Conservation (phyloP, 805 yeast genomes). For the Kregervanrija delftensis region DNA sequence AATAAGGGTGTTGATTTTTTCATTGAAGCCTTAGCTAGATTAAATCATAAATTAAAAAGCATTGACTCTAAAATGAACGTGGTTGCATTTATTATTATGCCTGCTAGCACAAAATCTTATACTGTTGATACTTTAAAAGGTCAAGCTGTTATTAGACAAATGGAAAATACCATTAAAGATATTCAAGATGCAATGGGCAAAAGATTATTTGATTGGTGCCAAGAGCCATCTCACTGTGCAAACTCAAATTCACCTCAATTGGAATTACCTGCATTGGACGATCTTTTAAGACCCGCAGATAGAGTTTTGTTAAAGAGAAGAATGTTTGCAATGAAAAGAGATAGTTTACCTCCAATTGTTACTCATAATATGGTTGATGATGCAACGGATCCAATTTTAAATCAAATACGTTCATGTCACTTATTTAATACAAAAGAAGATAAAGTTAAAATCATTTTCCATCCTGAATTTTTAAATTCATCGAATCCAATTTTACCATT, state of each 20-base stretch:
- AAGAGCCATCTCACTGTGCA: constrained; percentile 34
- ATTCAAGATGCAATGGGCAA: constrained; percentile 83
- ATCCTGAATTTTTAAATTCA: constrained; percentile 93
- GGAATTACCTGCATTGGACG: constrained; percentile 67
- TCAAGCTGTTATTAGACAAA: constrained; percentile 90
- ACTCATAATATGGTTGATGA: constrained; percentile 97
- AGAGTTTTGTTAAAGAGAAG: constrained; percentile 85
- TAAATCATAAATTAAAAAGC: constrained; percentile 80
- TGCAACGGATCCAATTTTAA: constrained; percentile 81
- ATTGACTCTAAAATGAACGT: constrained; percentile 83
- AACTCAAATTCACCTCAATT: constrained; percentile 31
- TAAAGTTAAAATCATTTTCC: constrained; percentile 92
- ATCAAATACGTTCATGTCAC: constrained; percentile 86
- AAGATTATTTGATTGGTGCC: constrained; percentile 83
- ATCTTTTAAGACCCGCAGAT: constrained; percentile 79
- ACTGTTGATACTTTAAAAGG: constrained; percentile 94
- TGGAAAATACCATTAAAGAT: constrained; percentile 82
- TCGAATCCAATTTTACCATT: constrained; percentile 89
- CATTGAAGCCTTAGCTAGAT: constrained; percentile 86
- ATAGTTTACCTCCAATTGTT: constrained; percentile 86
- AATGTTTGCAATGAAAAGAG: constrained; percentile 87
- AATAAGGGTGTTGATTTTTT: constrained; percentile 96
- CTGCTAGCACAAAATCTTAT: constrained; percentile 88
- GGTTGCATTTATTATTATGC: constrained; percentile 97
- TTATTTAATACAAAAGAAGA: constrained; percentile 85